These are phyloP conservation scores for Oehlia diaphana DNA, from an alignment of 192 early-diverging fungal species.

Conservation along the genomic window DNA sequence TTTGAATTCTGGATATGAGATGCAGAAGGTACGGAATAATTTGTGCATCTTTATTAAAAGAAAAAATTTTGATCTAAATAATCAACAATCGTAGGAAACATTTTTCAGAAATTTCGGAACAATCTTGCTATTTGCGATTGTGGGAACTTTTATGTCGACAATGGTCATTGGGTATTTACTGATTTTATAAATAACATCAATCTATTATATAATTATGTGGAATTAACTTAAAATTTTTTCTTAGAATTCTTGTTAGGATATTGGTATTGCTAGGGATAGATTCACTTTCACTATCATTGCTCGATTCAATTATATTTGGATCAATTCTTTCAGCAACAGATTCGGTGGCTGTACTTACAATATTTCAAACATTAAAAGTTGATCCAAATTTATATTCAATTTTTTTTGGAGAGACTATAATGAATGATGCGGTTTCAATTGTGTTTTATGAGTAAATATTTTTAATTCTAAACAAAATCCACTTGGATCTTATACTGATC, in stretches of 20 bases:
- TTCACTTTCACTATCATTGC: constrained; percentile 68
- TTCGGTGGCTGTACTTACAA: constrained; percentile 93
- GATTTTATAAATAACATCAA: not conserved
- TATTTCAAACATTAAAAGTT: constrained; percentile 91
- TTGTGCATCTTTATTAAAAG: not conserved
- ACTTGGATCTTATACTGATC: not conserved
- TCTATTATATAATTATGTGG: not conserved
- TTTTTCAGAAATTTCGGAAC: constrained; percentile 89
- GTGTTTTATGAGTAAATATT: constrained; percentile 75
- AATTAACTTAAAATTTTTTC: not conserved
- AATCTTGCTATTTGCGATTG: constrained; percentile 89
- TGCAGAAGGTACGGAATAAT: constrained; percentile 68
- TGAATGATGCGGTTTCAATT: constrained; percentile 97
- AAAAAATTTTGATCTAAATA: not conserved
- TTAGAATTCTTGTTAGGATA: constrained; percentile 65
- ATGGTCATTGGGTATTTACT: constrained; percentile 76
- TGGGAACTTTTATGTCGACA: constrained; percentile 92
- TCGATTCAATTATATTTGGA: constrained; percentile 96
- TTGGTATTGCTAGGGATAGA: constrained; percentile 73
- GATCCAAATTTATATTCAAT: constrained; percentile 94
- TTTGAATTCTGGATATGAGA: constrained; percentile 92
- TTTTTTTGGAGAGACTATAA: constrained; percentile 92
- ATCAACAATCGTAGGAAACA: constrained; percentile 50
- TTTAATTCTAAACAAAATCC: not conserved
- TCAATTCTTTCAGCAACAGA: constrained; percentile 95